Evolutionary conservation across 768 basidiomycete genomes (phyloP), one percentile per base, ranked within the genome.

Genomic region (Kwoniella sp.): DNA sequence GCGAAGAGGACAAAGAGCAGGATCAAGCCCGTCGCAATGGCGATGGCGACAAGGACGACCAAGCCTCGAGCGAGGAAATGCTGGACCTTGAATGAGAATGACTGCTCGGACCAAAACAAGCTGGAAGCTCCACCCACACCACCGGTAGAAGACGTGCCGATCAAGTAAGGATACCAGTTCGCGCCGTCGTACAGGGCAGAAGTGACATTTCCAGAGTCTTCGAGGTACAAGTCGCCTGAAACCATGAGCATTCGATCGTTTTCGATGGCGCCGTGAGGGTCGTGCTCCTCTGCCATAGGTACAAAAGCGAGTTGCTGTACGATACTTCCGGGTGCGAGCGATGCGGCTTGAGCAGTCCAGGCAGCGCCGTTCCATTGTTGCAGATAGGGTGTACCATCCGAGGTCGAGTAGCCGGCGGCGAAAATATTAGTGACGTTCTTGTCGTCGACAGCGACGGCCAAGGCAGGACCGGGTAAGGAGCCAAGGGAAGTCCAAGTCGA

Each of bases 11-110:
- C 71, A 17, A 79, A 59, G 20, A 80, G 69, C n/a, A 80, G 67
- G 51, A 80, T 75, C 23, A 97, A 87, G 20, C 95, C 96, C 17
- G 93, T 93, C 11, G 91, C 89, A 70, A 97, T 96, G 26, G 96
- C 96, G 68, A 99, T 96, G 1, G 93, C 94, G 71, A 99, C 93
- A 50, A 99, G 85, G 70, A 98, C 97, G 60, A 99, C 93, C 38
- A 98, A 85, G 1, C 95, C 96, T 25, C 87, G 86, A 0, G 94
- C 92, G 61, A 99, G 86, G 84, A 92, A 90, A 73, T 88, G 92
- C 92, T 70, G 9, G 71, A 37, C 30, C 31, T 11, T 85, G 22
- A 93, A 96, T 66, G 67, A 67, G 69, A 80, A 80, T 8, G 60
- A 55, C 17, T 62, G 50, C 26, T 67, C 61, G 3, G 77, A 79